These are phyloP conservation scores for Polysphondylium violaceum DNA, from an alignment of 78 protist genomes.

Conservation along the genomic window DNA sequence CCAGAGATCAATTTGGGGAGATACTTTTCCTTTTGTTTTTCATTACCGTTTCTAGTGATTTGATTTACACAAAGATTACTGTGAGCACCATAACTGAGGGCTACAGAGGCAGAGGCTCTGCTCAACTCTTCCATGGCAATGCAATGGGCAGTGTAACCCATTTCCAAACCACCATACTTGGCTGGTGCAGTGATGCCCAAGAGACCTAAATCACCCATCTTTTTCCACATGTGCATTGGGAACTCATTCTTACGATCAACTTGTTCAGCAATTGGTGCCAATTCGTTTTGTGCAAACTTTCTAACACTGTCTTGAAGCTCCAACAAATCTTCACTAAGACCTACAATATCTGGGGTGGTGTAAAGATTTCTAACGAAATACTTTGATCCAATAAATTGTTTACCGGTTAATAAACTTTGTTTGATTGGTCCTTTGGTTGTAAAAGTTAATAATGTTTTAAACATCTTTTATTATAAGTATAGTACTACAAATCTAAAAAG, in stretches of 20 bases:
- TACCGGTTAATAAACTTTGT: too few relatives aligned
- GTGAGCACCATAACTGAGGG: slow-evolving; percentile 96
- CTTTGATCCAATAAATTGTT: too few relatives aligned
- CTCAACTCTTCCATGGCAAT: slow-evolving; percentile 91
- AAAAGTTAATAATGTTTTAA: too few relatives aligned
- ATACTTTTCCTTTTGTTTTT: slow-evolving; percentile 87
- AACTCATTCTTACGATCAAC: slow-evolving; percentile 86
- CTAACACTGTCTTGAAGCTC: slow-evolving; percentile 79
- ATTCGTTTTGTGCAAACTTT: slow-evolving; percentile 82
- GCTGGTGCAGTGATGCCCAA: slow-evolving; percentile 94
- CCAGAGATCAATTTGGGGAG: slow-evolving; percentile 90
- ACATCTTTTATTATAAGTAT: too few relatives aligned
- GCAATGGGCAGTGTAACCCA: slow-evolving; percentile 89
- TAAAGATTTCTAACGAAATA: too few relatives aligned
- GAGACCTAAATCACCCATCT: slow-evolving; percentile 92
- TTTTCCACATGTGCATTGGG: slow-evolving; percentile 86
- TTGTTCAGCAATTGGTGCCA: slow-evolving; percentile 91
- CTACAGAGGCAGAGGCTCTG: slow-evolving; percentile 90
- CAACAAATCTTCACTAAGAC: slow-evolving; percentile 28
- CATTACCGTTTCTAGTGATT: slow-evolving; percentile 93
- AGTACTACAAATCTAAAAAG: too few relatives aligned
- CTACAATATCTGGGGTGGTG: slow-evolving; percentile 29
- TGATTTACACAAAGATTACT: slow-evolving; percentile 94
- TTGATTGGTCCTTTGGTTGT: too few relatives aligned
- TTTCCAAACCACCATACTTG: slow-evolving; percentile 88